Percentiles rank a stretch among this genome's conserved stretches.
These are phyloP conservation scores for Penstemon davidsonii DNA, from an alignment of 257 asterid genomes.

Conservation along the genomic window DNA sequence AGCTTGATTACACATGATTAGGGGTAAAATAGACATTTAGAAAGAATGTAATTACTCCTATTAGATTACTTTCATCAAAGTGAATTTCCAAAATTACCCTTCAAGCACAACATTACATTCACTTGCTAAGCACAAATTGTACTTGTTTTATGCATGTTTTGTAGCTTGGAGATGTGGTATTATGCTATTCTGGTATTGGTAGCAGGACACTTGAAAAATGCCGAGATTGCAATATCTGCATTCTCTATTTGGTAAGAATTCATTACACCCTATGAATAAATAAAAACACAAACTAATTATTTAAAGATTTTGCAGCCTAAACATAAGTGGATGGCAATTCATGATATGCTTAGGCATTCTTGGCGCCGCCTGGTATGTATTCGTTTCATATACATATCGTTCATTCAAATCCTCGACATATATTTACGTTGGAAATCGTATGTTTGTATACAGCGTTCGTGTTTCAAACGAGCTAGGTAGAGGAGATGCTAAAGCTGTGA, in stretches of 20 bases:
- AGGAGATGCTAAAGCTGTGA: conserved; percentile 19
- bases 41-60: no score
- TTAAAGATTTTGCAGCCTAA: not conserved
- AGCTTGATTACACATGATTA: no score
- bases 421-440: not conserved
- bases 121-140: no score
- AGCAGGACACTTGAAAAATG: conserved; percentile 12
- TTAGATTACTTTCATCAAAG: no score
- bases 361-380: conserved; percentile 7
- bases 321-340: not conserved
- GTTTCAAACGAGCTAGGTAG: conserved; percentile 11
- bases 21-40: no score
- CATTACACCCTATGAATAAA: not conserved
- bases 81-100: no score
- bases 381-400: no score
- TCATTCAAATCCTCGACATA: not conserved
- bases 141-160: not conserved
- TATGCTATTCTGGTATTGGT: conserved; percentile 8
- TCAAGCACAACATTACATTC: no score
- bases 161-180: conserved; percentile 16
- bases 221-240: conserved; percentile 13
- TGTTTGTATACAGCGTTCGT: conserved; percentile 2
- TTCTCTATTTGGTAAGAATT: conserved; percentile 14
- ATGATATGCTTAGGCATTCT: conserved; percentile 1
- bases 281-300: not conserved